Evolutionary conservation across 768 basidiomycete genomes (phyloP), one percentile per base, ranked within the genome.

Genomic region (Boletus sensibilis): DNA sequence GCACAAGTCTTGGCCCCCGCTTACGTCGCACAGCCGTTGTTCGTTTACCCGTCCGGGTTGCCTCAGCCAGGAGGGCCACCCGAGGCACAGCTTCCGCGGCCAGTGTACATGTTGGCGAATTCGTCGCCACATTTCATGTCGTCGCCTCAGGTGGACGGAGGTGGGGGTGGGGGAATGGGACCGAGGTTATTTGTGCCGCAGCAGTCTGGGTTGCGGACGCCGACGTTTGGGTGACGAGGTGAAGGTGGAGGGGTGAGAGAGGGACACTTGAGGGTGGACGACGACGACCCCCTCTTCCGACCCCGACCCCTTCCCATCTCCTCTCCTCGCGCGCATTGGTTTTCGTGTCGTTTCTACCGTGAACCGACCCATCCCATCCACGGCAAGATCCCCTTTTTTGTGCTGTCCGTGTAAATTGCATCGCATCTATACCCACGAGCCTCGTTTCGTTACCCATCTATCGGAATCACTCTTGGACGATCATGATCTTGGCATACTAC

Each of bases 11-110:
- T 68, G 34, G 63, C 64, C 4, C 67, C 68, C 23, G 68, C 68
- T 1, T 70, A 69, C 31, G 67, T 69, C n/a, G 66, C 68, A 4
- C 69, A 71, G 12, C 68, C 68, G 2, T 42, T 69, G 46, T 69
- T 69, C 43, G 68, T 69, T 1, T 69, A 69, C 20, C 68, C 68
- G 5, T 70, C 68, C 13, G 68, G 68, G 12, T 34, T 69, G n/a
- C 71, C 71, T 23, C 67, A 72, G 25, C 60, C 69, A 0, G 70
- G 70, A 3, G 67, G 65, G 11, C 57, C 69, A 0, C 49, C 61
- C 1, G 67, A 69, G 1, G 56, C 66, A 1, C 58, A 67, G n/a
- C 2, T 45, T 18, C 69, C 67, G 5, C 44, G 65, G n/a, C 69
- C 69, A 2, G 69, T 70, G 14, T 70, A 67, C 31, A 69, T 70